Evolutionary conservation across 2,329 filamentous ascomycete species (phyloP).

Genomic region (Scedosporium apiospermum): DNA sequence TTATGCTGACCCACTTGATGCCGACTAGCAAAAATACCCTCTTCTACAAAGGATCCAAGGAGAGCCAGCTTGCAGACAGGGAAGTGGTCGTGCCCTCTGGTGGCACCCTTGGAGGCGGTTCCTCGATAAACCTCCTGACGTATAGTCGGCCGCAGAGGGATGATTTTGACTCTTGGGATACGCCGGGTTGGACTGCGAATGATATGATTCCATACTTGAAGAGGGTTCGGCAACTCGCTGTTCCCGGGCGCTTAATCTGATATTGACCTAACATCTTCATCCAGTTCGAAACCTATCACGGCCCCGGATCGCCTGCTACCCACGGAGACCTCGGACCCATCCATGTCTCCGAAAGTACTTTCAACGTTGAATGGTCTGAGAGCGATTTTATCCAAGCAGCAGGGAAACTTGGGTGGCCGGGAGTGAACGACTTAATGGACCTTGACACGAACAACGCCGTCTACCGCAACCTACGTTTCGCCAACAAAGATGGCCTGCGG

Average conservation of each 20-base stretch:
- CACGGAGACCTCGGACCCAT: constrained; percentile 44
- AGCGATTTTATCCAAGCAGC: constrained; percentile 39
- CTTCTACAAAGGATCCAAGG: constrained; percentile 15
- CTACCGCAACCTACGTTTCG: constrained; percentile 34
- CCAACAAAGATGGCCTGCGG: constrained; percentile 38
- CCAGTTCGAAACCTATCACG: constrained; percentile 17
- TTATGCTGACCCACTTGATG: constrained; percentile 13
- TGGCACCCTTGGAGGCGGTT: constrained; percentile 21
- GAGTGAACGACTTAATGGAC: constrained; percentile 40
- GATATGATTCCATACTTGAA: constrained; percentile 22
- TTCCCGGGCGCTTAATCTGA: not conserved
- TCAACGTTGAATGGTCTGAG: constrained; percentile 26
- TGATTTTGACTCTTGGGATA: constrained; percentile 25
- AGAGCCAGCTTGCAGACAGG: constrained; percentile 15
- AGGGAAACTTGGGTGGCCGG: constrained; percentile 33
- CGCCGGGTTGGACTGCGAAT: constrained; percentile 21
- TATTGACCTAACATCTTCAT: not conserved
- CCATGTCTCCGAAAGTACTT: constrained; percentile 38
- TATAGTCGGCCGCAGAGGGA: constrained; percentile 21
- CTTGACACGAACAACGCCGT: constrained; percentile 25
- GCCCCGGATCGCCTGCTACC: constrained; percentile 10
- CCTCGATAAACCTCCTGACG: constrained; percentile 23
- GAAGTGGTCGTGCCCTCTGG: constrained; percentile 15
- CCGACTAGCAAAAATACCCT: constrained; percentile 13
- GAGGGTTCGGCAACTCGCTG: constrained; percentile 13